Percentiles rank a stretch among this genome's conserved stretches.
phyloP scores from a whole-genome alignment of 352 stramenopile genomes.

The Saprolegnia parasitica region DNA sequence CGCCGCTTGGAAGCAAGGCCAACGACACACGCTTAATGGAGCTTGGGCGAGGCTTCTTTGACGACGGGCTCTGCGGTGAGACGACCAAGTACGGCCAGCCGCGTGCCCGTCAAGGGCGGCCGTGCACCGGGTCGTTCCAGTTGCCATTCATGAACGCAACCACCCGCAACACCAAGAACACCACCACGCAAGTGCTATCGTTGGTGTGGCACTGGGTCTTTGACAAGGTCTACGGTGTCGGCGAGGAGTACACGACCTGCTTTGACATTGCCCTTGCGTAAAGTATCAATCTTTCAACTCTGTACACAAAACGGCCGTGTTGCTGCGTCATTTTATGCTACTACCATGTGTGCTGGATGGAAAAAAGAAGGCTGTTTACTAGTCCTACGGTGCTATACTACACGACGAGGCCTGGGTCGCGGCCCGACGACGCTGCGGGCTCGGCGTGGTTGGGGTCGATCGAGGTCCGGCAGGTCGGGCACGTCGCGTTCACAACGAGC shows the following conservation, averaged over 20 bases:
- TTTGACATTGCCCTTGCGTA: constrained; percentile 16
- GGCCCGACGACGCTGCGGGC: too few species aligned
- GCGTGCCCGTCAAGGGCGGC: background rate
- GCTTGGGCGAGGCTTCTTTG: constrained; percentile 9
- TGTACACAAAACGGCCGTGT: background rate
- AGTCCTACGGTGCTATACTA: background rate
- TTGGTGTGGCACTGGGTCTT: constrained; percentile 22
- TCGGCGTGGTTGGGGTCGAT: constrained; percentile 40
- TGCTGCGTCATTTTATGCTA: too few species aligned
- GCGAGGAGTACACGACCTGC: constrained; percentile 26
- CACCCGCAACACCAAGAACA: background rate
- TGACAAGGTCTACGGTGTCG: constrained; percentile 9
- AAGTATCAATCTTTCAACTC: background rate
- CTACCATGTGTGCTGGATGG: too few species aligned
- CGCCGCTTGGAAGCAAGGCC: background rate
- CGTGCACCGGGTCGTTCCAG: constrained; percentile 16
- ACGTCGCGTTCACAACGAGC: constrained; percentile 84
- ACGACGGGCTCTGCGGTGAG: constrained; percentile 15
- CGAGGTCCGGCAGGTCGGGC: constrained; percentile 80
- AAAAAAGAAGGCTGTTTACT: too few species aligned
- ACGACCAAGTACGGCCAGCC: background rate
- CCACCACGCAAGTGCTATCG: background rate
- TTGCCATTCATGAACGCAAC: background rate
- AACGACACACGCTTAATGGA: background rate
- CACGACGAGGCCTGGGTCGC: background rate